These are phyloP conservation scores for Fusarium tjaetaba DNA, from an alignment of 2,329 filamentous ascomycete species.

Conservation along the genomic window DNA sequence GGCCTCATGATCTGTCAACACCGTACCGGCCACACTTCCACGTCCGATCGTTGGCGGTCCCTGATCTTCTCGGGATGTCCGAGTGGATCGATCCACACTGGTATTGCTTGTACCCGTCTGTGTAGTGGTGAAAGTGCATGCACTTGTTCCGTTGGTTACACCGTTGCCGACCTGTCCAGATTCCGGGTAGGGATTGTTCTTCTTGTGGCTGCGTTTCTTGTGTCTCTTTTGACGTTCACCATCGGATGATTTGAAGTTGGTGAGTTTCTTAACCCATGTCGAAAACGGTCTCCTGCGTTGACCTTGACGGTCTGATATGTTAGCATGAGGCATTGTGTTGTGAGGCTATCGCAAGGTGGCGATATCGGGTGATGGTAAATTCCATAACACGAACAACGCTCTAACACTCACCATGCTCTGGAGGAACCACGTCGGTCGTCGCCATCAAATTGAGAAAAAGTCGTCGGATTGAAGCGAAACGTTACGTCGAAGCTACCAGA, in stretches of 20 bases:
- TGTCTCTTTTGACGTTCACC: slow-evolving; percentile 58
- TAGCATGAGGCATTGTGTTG: slow-evolving; percentile 39
- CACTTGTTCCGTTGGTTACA: slow-evolving; percentile 54
- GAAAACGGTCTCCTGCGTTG: slow-evolving; percentile 86
- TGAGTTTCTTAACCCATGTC: slow-evolving; percentile 92
- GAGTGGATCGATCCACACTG: slow-evolving; percentile 68
- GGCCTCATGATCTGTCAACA: slow-evolving; percentile 85
- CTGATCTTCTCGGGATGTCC: slow-evolving; percentile 68
- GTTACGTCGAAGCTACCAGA: slow-evolving; percentile 16
- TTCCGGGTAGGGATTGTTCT: slow-evolving; percentile 93
- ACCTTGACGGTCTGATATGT: slow-evolving; percentile 68
- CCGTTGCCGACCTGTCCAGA: slow-evolving; percentile 68
- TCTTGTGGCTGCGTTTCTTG: slow-evolving; percentile 70
- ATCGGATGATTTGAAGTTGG: slow-evolving; percentile 82
- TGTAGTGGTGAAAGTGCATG: slow-evolving; percentile 65
- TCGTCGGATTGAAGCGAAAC: slow-evolving; percentile 7
- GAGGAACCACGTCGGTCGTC: slow-evolving; percentile 42
- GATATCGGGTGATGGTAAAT: slow-evolving; percentile 1
- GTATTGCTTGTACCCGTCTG: slow-evolving; percentile 61
- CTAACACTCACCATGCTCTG: slow-evolving; percentile 37
- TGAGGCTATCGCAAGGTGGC: slow-evolving; percentile 8
- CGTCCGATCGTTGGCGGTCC: slow-evolving; percentile 70
- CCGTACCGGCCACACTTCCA: slow-evolving; percentile 79
- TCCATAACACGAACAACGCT: not conserved
- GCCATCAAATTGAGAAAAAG: slow-evolving; percentile 37